Percentiles rank a stretch among this genome's conserved stretches.
Conservation (phyloP, 2,329 filamentous ascomycete genomes). For the Neonectria faginata region DNA sequence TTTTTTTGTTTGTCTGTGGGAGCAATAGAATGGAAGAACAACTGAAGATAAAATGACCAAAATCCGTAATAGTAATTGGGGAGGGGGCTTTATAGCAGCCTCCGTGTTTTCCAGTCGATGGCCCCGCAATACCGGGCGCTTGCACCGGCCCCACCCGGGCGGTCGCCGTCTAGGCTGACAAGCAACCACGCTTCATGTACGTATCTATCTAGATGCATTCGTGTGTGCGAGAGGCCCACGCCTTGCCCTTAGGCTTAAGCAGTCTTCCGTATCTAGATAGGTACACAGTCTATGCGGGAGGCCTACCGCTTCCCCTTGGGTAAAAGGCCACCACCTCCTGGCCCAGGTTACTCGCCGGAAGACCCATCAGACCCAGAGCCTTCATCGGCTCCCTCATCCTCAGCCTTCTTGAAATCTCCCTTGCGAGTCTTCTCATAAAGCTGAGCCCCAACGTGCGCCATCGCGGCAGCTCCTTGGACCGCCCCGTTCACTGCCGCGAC, state of each 20-base stretch:
- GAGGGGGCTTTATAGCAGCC: neutral
- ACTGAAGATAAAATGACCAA: too few species aligned
- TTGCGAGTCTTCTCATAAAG: neutral
- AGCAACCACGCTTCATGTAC: neutral
- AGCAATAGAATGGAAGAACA: too few species aligned
- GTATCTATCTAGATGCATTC: too few species aligned
- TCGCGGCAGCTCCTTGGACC: conserved; percentile 25
- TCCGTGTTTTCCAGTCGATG: neutral
- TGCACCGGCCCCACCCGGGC: neutral
- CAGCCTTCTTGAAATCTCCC: neutral
- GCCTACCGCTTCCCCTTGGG: neutral
- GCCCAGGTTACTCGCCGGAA: too few species aligned
- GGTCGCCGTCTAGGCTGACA: too few species aligned
- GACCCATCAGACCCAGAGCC: neutral
- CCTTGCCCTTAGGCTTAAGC: neutral
- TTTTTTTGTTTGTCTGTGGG: too few species aligned
- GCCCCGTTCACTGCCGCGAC: conserved; percentile 35
- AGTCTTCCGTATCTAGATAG: too few species aligned
- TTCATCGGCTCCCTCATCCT: neutral
- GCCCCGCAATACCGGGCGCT: neutral
- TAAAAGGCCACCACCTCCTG: too few species aligned
- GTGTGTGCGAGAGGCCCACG: neutral
- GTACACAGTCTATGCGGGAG: neutral
- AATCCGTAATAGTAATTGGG: neutral
- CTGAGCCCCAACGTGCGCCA: neutral